Base-by-base conservation (phyloP, 2,329 filamentous ascomycete species). In the Fragosphaeria purpurea region DNA sequence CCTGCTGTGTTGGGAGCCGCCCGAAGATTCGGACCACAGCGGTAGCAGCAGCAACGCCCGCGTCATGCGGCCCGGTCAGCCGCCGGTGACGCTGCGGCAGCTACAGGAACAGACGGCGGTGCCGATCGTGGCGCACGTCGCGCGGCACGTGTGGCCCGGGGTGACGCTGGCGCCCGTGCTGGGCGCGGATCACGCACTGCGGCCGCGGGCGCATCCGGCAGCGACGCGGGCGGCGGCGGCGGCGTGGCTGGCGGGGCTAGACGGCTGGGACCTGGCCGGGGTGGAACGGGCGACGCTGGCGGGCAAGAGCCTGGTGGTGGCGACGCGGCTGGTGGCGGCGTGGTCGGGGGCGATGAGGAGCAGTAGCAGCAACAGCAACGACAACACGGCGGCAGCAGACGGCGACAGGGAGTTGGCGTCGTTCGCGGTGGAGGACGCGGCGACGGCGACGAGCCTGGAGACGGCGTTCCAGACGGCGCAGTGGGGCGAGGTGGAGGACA, bases 401-500 rank as follows among this genome's bases (percentile, higher is more conserved):
- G 9, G 33, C n/a, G 59, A 63, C n/a, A 56, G 59, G 4, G 63
- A 59, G 0, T 59, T 6, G 59, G 60, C 56, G 45, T 66, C 65
- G 50, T 96, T 94, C 63, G 86, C 87, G 0, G 82, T 94, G 10
- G 86, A 95, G 60, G 82, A 95, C 63, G 91, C 90, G 1, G 83
- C 87, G 0, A 74, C 77, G 60, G 84, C 85, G 11, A 82, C 85
- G 6, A 95, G 79, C 60, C 65, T 94, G 41, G 93, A 98, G 71
- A 88, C 95, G 12, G 76, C 80, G 56, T 96, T 88, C 84, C 93
- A 98, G 76, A 94, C 84, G 1, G 72, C 78, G 33, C 83, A 86
- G 67, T 97, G 93, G 91, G 93, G 93, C 7, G 90, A 95, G 72
- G 93, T 98, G 1, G 93, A 98, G 66, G 90, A 98, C 67, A 95